phyloP scores from a whole-genome alignment of 805 yeast genomes.

The Zygoascus tannicola region DNA sequence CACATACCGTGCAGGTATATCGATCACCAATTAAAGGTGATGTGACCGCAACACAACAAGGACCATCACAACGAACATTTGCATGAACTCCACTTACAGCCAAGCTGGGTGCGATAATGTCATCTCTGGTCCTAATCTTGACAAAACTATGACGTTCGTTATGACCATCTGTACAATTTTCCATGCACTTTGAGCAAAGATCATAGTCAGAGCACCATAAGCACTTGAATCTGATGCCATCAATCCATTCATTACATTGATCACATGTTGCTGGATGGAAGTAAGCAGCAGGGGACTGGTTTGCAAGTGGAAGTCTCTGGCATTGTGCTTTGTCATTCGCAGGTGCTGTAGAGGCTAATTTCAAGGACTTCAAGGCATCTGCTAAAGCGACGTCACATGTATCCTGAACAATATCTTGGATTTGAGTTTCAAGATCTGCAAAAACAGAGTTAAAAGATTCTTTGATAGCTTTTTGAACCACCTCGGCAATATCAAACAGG shows the following conservation, averaged over 20 bases:
- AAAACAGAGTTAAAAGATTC: background rate
- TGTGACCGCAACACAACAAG: slow-evolving; percentile 22
- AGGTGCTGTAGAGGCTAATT: too few relatives aligned
- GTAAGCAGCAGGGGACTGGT: slow-evolving; percentile 33
- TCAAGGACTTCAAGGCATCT: background rate
- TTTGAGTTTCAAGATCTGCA: background rate
- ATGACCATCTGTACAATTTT: background rate
- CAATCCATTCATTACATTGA: slow-evolving; percentile 20
- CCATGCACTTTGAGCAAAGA: slow-evolving; percentile 35
- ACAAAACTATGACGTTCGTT: slow-evolving; percentile 7
- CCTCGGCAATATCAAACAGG: background rate
- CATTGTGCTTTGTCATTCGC: too few relatives aligned
- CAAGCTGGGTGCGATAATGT: slow-evolving; percentile 22
- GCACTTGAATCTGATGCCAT: slow-evolving; percentile 41
- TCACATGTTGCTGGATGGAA: slow-evolving; percentile 21
- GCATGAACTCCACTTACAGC: background rate
- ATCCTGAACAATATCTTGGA: background rate
- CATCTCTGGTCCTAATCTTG: slow-evolving; percentile 3
- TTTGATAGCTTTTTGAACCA: background rate
- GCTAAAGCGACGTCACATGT: background rate
- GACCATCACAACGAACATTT: slow-evolving; percentile 10
- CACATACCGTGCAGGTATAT: slow-evolving; percentile 40
- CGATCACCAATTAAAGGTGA: slow-evolving; percentile 33
- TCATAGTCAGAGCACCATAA: slow-evolving; percentile 41
- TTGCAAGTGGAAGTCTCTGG: too few relatives aligned